Base-by-base conservation (phyloP, 2,329 filamentous ascomycete genomes). In the Paecilomyces sp. region DNA sequence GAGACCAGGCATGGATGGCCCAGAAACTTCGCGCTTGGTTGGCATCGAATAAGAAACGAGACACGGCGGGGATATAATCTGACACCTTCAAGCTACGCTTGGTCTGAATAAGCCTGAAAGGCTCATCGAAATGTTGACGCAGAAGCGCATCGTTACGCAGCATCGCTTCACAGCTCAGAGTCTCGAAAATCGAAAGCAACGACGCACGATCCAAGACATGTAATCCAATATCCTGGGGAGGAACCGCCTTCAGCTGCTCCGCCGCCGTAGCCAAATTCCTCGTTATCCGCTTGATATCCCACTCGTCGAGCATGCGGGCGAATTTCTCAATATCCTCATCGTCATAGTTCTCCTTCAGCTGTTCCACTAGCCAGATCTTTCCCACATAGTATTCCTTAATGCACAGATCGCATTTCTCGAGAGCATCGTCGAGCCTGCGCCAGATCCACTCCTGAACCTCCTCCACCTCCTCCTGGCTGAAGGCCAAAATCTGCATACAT, bases 171-270 rank as follows among this genome's bases (percentile, higher is more conserved):
- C 89, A 96, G 72, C 92, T 96, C 57, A 97, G 78, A 0, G 89
- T 88, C 72, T 97, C 93, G 67, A 95, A 96, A 31, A 97, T 84
- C 11, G 91, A 88, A 60, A 94, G 84, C 56, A 95, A 83, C 6
- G 90, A 85, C 30, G 84, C 78, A 1, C 82, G 77, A 30, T 83
- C 80, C 28, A 86, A 72, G 28, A 79, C 73, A 57, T 74, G 72
- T 36, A 85, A 77, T 24, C 76, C 79, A 47, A 85, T 80, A 60
- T 81, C 68, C 52, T 81, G 76, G 3, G 80, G 77, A 2, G 83
- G 79, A 7, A 82, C 72, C 12, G 74, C 73, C 60, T 77, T 75
- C 50, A 88, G 80, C 57, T 82, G 81, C 1, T 79, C 70, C 57
- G 82, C 79, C 1, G 86, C 86, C 65, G 77, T 80, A n/a, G 76